Evolutionary conservation across 139 green algal genomes (phyloP).

Genomic region (Ostreobium quekettii): DNA sequence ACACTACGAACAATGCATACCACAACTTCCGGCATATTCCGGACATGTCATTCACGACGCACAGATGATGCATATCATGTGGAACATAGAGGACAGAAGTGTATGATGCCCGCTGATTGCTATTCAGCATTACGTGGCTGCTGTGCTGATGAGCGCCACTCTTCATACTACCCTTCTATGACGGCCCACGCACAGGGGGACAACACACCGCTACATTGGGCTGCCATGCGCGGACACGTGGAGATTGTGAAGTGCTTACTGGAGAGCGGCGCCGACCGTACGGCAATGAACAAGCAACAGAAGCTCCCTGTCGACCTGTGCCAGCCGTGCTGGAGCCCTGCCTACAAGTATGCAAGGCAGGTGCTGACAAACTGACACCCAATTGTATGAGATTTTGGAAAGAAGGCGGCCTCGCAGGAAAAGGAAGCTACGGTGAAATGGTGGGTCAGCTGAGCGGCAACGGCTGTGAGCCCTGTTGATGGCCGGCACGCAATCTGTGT

Average conservation of each 20-base stretch:
- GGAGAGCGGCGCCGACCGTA: conserved; percentile 42
- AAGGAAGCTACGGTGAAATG: no score
- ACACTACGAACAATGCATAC: background rate
- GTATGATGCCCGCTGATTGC: background rate
- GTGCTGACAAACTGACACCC: conserved; percentile 41
- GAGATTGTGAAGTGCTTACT: conserved; percentile 81
- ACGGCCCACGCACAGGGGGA: conserved; percentile 55
- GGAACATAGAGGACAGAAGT: no score
- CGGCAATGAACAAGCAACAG: conserved; percentile 62
- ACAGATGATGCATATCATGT: no score
- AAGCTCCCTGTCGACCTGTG: conserved; percentile 54
- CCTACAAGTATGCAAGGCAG: conserved; percentile 58
- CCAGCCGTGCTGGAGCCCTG: conserved; percentile 65
- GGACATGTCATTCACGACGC: no score
- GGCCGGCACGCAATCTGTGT: no score
- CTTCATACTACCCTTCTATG: background rate
- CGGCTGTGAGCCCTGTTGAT: no score
- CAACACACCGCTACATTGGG: conserved; percentile 92
- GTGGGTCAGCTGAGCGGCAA: no score
- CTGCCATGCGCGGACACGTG: conserved; percentile 88
- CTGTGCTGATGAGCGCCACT: background rate
- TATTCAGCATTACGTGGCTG: background rate
- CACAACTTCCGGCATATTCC: background rate
- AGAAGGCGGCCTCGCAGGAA: no score
- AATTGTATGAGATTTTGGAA: no score